A percentile compares a stretch with the other conserved stretches of the same genome.
These are phyloP conservation scores for Oryza longistaminata DNA, from an alignment of 176 grass and related monocot genomes.

Conservation along the genomic window DNA sequence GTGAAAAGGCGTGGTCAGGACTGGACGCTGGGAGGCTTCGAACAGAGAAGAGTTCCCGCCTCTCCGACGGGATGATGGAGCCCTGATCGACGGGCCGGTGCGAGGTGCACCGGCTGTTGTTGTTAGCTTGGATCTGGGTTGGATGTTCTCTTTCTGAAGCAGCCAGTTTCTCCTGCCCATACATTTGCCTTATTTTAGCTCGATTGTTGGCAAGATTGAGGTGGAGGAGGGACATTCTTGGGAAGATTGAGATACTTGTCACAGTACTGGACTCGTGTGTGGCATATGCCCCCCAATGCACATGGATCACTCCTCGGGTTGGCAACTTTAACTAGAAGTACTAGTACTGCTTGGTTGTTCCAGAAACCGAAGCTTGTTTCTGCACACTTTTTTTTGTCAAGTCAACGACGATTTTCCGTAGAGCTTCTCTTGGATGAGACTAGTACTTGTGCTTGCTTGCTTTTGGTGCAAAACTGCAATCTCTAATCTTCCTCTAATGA, in stretches of 20 bases:
- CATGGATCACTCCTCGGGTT: constrained; percentile 49
- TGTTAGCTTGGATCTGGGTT: constrained; percentile 42
- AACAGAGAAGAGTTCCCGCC: background rate
- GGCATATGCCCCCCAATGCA: constrained; percentile 35
- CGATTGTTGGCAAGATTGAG: constrained; percentile 22
- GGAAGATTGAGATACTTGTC: constrained; percentile 38
- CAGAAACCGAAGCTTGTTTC: constrained; percentile 44
- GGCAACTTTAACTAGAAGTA: background rate
- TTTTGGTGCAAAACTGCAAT: background rate
- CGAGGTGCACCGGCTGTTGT: constrained; percentile 1
- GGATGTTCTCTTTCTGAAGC: constrained; percentile 50
- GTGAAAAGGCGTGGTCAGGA: background rate
- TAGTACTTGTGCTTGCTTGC: background rate
- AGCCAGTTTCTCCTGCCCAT: constrained; percentile 38
- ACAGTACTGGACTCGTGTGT: background rate
- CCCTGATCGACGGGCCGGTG: background rate
- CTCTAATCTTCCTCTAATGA: background rate
- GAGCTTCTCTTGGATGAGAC: background rate
- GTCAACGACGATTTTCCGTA: constrained; percentile 26
- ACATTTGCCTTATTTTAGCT: constrained; percentile 14
- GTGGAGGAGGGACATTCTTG: constrained; percentile 48
- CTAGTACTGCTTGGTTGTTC: background rate
- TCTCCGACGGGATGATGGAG: background rate
- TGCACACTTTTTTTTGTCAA: background rate
- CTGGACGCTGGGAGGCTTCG: background rate